Base-by-base conservation (phyloP, 2,329 filamentous ascomycete species). In the Fusarium mangiferae region DNA sequence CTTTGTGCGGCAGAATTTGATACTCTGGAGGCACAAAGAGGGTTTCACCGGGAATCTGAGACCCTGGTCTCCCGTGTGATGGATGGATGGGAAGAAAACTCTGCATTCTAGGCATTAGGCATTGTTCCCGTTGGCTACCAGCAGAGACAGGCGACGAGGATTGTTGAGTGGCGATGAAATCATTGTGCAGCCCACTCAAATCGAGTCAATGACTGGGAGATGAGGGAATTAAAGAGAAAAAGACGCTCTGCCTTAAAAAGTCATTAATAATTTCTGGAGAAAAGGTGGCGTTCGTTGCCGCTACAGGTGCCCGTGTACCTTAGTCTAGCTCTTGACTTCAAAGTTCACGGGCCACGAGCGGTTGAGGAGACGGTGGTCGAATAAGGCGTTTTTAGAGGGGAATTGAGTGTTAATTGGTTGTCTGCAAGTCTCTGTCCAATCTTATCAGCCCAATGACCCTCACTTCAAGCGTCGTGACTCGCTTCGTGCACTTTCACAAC, bases 201-300 rank as follows among this genome's bases (percentile, higher is more conserved):
- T 20, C 30, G 18, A n/a, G 41, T 52, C 28, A 44, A 20, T 44
- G 51, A 59, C 52, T 72, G 38, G 28, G 62, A 74, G 51, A 73
- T 74, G 72, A 74, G 72, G 62, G 72, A 74, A 74, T 75, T 74
- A 75, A 61, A 56, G 54, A 30, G 36, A 54, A 67, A 42, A 70
- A 15, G 41, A 46, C 55, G 60, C 42, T 70, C 65, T 62, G 8
- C 28, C 58, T 44, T 62, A 11, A 39, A 66, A 49, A 49, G 59
- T 54, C 58, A 36, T 55, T 30, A 61, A 61, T 56, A 44, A 57
- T 58, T 51, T 51, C 44, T 63, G 24, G 38, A 36, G 20, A 58
- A 55, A 55, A 42, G 54, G 42, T 73, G 52, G 66, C 70, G 57
- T 26, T 69, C 26, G 26, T 71, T 57, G 66, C 67, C 68, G 58